Evolutionary conservation across 2,329 filamentous ascomycete species (phyloP).

Genomic region (Talaromyces albobiverticillius): DNA sequence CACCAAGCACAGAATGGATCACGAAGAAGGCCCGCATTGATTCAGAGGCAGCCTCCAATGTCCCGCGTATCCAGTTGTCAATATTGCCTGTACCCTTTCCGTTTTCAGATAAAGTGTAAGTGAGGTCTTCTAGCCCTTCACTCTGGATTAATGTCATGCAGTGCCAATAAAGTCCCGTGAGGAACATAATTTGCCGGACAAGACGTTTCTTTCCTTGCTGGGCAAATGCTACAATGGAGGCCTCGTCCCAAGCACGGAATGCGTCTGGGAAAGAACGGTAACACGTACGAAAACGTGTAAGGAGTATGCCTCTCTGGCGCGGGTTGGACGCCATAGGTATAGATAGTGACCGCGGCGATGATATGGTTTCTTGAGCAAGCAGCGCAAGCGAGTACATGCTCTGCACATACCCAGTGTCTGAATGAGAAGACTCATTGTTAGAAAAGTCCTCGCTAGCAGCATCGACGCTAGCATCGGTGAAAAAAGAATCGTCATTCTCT

Average conservation of each 20-base stretch:
- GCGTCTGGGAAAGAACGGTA: constrained; percentile 15
- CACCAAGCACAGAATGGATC: constrained; percentile 12
- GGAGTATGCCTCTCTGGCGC: constrained; percentile 9
- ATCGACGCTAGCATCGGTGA: constrained; percentile 6
- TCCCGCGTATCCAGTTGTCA: constrained; percentile 9
- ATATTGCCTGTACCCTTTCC: constrained; percentile 1
- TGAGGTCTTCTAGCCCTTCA: constrained; percentile 10
- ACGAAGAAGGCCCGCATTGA: constrained; percentile 15
- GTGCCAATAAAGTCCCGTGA: constrained; percentile 15
- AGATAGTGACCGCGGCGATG: constrained; percentile 13
- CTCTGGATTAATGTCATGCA: constrained; percentile 13
- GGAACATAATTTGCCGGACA: constrained; percentile 15
- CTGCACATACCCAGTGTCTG: constrained; percentile 13
- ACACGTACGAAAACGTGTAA: constrained; percentile 9
- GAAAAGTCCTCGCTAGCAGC: constrained; percentile 6
- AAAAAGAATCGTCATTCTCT: constrained; percentile 14
- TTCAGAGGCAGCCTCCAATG: constrained; percentile 12
- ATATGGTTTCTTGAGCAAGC: constrained; percentile 14
- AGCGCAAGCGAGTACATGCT: constrained; percentile 16
- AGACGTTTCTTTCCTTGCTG: constrained; percentile 11
- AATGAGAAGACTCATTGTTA: constrained; percentile 5
- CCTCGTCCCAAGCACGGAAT: constrained; percentile 15
- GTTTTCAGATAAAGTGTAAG: neutral
- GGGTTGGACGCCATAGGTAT: constrained; percentile 12
- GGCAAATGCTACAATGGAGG: constrained; percentile 2